Evolutionary conservation across 345 rosid species (phyloP).

Genomic region (Hypericum perforatum): DNA sequence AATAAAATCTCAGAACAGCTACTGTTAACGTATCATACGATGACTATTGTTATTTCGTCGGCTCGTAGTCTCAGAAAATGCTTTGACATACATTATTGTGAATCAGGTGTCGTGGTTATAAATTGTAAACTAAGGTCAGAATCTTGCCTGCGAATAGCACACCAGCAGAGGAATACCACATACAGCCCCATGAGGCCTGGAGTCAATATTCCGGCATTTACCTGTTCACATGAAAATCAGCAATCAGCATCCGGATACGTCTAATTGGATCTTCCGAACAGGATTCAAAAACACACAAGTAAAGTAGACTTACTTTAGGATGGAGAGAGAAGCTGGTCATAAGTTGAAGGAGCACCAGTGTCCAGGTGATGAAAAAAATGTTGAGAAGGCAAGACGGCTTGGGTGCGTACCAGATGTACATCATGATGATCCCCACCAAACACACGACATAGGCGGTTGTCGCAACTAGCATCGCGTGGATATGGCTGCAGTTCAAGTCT

Average conservation of each 20-base stretch:
- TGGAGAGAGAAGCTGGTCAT: conserved; percentile 91
- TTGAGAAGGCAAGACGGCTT: conserved; percentile 79
- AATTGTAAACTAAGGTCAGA: conserved; percentile 1
- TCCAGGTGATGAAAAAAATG: conserved; percentile 90
- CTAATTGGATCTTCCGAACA: too few species aligned
- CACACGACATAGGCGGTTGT: conserved; percentile 60
- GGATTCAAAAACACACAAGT: background rate
- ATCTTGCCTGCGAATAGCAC: conserved; percentile 78
- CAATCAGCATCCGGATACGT: background rate
- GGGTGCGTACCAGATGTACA: conserved; percentile 94
- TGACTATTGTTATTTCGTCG: too few species aligned
- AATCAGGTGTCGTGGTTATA: background rate
- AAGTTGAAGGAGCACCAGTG: conserved; percentile 81
- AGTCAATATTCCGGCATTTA: conserved; percentile 68
- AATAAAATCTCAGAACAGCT: too few species aligned
- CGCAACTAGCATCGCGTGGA: conserved; percentile 64
- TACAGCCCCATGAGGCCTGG: conserved; percentile 98
- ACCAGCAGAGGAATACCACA: conserved; percentile 86
- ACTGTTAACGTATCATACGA: too few species aligned
- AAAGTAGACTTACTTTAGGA: conserved; percentile 41
- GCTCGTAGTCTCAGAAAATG: too few species aligned
- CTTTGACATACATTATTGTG: too few species aligned
- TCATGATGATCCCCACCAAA: conserved; percentile 71
- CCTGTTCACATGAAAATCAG: conserved; percentile 30
- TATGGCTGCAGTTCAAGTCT: conserved; percentile 44